A percentile compares a stretch with the other conserved stretches of the same genome.
These are phyloP conservation scores for Ophiostoma sp. DNA, from an alignment of 2,329 filamentous ascomycete genomes.

Conservation along the genomic window DNA sequence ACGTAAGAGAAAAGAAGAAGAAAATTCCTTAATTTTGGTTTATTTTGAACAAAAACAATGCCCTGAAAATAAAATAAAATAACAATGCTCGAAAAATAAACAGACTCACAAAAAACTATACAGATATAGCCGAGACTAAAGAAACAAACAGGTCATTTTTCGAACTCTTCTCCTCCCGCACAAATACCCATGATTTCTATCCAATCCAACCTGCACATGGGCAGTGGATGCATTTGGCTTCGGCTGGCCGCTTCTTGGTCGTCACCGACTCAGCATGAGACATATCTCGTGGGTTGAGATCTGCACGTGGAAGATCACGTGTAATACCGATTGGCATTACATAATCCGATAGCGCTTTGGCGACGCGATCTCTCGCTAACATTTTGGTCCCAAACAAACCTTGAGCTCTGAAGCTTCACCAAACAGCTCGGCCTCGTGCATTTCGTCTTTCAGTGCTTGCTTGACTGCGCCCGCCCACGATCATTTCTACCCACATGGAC, in stretches of 20 bases:
- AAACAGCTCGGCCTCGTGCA: conserved; percentile 17
- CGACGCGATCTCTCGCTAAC: neutral
- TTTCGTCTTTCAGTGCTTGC: neutral
- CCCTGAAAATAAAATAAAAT: neutral
- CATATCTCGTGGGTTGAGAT: neutral
- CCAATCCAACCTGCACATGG: conserved; percentile 23
- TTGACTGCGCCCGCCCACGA: neutral
- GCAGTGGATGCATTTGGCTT: neutral
- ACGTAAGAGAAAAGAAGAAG: too few relatives aligned
- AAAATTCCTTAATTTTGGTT: too few relatives aligned
- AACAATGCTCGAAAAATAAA: neutral
- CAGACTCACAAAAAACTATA: neutral
- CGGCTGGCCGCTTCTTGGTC: neutral
- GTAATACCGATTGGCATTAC: neutral
- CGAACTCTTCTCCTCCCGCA: neutral
- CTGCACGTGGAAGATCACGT: neutral
- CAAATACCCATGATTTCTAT: neutral
- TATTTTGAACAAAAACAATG: neutral
- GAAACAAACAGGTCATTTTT: conserved; percentile 15
- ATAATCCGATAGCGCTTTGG: neutral
- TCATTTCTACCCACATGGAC: neutral
- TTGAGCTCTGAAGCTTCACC: conserved; percentile 23
- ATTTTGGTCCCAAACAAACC: conserved; percentile 16
- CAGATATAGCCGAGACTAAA: neutral
- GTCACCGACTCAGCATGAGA: conserved; percentile 2